Percentiles rank a stretch among this genome's conserved stretches.
Evolutionary conservation across 495 filamentous ascomycete species (phyloP).

Genomic region (Venustampulla echinocandica): DNA sequence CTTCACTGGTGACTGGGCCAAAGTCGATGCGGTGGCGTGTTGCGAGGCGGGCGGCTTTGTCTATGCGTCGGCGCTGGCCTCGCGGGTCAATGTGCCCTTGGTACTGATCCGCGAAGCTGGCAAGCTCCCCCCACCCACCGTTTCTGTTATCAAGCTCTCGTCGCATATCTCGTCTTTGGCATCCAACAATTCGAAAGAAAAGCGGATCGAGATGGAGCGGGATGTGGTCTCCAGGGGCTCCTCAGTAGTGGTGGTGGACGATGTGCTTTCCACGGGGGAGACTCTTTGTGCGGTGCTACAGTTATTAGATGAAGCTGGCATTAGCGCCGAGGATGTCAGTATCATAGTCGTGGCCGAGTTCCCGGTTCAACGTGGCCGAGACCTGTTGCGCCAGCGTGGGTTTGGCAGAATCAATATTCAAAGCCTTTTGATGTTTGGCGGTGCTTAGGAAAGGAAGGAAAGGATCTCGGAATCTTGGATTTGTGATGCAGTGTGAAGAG

Average conservation of each 20-base stretch:
- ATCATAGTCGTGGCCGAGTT: slow-evolving; percentile 56
- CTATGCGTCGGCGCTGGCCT: slow-evolving; percentile 47
- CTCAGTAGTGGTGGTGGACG: slow-evolving; percentile 53
- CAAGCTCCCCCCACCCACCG: slow-evolving; percentile 50
- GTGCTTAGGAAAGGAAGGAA: too few species aligned
- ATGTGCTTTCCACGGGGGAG: slow-evolving; percentile 52
- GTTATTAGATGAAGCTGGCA: slow-evolving; percentile 39
- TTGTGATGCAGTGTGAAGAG: too few species aligned
- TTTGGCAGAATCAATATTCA: slow-evolving; percentile 50
- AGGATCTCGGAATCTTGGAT: too few species aligned
- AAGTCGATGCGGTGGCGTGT: slow-evolving; percentile 38
- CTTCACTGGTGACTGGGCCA: slow-evolving; percentile 42
- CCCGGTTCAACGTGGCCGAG: slow-evolving; percentile 48
- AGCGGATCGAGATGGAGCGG: slow-evolving; percentile 44
- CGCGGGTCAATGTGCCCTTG: slow-evolving; percentile 37
- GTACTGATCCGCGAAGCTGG: slow-evolving; percentile 48
- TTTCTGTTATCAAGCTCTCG: slow-evolving; percentile 39
- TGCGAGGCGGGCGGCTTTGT: slow-evolving; percentile 53
- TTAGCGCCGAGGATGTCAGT: slow-evolving; percentile 35
- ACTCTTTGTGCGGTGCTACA: slow-evolving; percentile 51
- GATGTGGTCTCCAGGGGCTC: slow-evolving; percentile 35
- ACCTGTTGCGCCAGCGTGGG: slow-evolving; percentile 40
- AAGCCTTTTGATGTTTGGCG: slow-evolving; percentile 51
- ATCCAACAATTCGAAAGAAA: slow-evolving; percentile 28
- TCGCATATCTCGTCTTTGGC: slow-evolving; percentile 50